phyloP scores from a whole-genome alignment of 2,329 filamentous ascomycete species.

The Chaetomium sp. region DNA sequence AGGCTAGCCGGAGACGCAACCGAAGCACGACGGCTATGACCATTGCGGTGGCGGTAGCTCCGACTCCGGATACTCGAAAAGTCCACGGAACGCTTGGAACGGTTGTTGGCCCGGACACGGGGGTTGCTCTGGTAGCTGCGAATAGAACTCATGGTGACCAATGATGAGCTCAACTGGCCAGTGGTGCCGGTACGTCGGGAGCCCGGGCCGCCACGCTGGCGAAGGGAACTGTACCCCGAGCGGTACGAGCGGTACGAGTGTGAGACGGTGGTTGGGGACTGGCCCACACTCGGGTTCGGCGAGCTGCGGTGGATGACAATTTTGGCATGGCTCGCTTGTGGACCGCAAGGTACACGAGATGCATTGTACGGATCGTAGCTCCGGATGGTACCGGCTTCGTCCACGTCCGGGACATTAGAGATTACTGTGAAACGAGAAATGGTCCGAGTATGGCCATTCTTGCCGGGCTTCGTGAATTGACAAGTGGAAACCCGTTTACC shows the following conservation, averaged over 20 bases:
- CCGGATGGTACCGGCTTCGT: slow-evolving; percentile 42
- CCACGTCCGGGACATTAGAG: slow-evolving; percentile 50
- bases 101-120: slow-evolving; percentile 37
- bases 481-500: slow-evolving; percentile 56
- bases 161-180: slow-evolving; percentile 29
- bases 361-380: slow-evolving; percentile 84
- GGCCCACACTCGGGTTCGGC: slow-evolving; percentile 26
- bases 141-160: slow-evolving; percentile 44
- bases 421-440: slow-evolving; percentile 60
- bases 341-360: slow-evolving; percentile 44
- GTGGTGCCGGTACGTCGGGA: slow-evolving; percentile 30
- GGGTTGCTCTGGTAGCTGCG: slow-evolving; percentile 40
- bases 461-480: slow-evolving; percentile 46
- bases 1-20: slow-evolving; percentile 25
- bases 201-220: slow-evolving; percentile 23
- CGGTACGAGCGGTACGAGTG: slow-evolving; percentile 24
- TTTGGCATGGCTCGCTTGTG: slow-evolving; percentile 55
- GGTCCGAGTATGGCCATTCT: slow-evolving; percentile 45
- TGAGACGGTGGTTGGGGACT: slow-evolving; percentile 33
- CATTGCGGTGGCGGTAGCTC: slow-evolving; percentile 8
- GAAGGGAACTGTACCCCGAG: slow-evolving; percentile 23
- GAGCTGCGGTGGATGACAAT: slow-evolving; percentile 59
- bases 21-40: slow-evolving; percentile 16
- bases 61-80: slow-evolving; percentile 44
- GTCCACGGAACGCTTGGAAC: slow-evolving; percentile 48